Conservation (phyloP, 2,329 filamentous ascomycete species). For the Sordariomycetes sp. region DNA sequence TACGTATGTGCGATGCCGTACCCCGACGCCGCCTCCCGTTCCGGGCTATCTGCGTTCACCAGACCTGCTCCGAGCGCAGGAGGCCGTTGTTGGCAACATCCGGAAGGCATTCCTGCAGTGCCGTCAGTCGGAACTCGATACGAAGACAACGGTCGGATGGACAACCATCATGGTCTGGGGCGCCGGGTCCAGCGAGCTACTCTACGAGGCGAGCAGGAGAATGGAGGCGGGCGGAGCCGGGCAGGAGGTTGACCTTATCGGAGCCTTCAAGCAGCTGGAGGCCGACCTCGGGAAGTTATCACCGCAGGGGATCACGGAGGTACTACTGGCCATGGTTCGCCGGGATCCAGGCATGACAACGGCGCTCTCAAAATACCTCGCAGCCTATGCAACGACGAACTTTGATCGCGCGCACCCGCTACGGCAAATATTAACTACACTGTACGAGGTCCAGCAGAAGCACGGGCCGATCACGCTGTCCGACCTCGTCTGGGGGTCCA, state of each 20-base stretch:
- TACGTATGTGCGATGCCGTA: slow-evolving; percentile 31
- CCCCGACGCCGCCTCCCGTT: slow-evolving; percentile 30
- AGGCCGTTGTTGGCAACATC: slow-evolving; percentile 30
- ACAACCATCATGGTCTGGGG: slow-evolving; percentile 31
- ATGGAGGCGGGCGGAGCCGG: slow-evolving; percentile 28
- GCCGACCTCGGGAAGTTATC: slow-evolving; percentile 29
- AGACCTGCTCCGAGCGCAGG: slow-evolving; percentile 30
- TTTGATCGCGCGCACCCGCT: slow-evolving; percentile 30
- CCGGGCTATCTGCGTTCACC: slow-evolving; percentile 29
- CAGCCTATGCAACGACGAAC: slow-evolving; percentile 30
- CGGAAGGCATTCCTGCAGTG: slow-evolving; percentile 32
- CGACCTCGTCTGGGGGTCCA: slow-evolving; percentile 28
- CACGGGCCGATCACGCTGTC: slow-evolving; percentile 30
- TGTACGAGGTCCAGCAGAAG: slow-evolving; percentile 34
- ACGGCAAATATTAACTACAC: slow-evolving; percentile 28
- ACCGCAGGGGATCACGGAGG: slow-evolving; percentile 29
- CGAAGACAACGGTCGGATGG: slow-evolving; percentile 25
- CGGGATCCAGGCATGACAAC: slow-evolving; percentile 32
- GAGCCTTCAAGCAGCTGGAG: slow-evolving; percentile 30
- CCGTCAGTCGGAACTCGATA: slow-evolving; percentile 29
- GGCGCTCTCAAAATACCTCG: slow-evolving; percentile 32
- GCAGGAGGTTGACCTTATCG: slow-evolving; percentile 27
- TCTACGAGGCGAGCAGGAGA: slow-evolving; percentile 31
- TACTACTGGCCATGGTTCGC: slow-evolving; percentile 31
- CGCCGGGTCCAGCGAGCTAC: slow-evolving; percentile 28